A percentile compares a stretch with the other conserved stretches of the same genome.
These are phyloP conservation scores for Hebeloma cylindrosporum DNA, from an alignment of 768 basidiomycete species.

Conservation along the genomic window DNA sequence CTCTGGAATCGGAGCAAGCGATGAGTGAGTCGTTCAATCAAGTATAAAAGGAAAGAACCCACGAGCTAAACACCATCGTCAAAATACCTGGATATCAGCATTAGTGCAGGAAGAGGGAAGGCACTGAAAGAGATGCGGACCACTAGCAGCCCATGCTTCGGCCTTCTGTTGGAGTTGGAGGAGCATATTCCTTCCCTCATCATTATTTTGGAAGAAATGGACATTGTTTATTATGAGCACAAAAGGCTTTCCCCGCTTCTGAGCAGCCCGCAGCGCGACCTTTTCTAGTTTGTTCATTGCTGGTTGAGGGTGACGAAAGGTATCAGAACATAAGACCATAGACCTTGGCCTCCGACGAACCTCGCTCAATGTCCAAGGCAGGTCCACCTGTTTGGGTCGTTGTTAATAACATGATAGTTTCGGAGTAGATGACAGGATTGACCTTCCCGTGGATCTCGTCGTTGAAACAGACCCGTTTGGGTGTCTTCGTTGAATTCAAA, in stretches of 20 bases:
- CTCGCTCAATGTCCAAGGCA: conserved; percentile 79
- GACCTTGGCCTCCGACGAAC: conserved; percentile 30
- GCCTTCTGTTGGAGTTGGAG: conserved; percentile 84
- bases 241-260: conserved; percentile 60
- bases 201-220: conserved; percentile 74
- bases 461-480: conserved; percentile 76
- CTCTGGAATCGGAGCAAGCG: conserved; percentile 41
- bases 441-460: conserved; percentile 83
- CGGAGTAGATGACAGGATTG: not conserved
- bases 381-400: conserved; percentile 56
- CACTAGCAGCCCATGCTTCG: conserved; percentile 82
- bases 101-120: conserved; percentile 5
- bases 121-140: conserved; percentile 36
- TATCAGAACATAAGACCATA: not conserved
- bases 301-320: conserved; percentile 19
- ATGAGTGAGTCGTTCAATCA: conserved; percentile 9
- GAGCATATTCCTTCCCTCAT: conserved; percentile 75
- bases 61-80: conserved; percentile 80
- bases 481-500: conserved; percentile 86
- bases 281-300: conserved; percentile 85
- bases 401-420: not conserved
- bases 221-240: conserved; percentile 83
- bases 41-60: conserved; percentile 25
- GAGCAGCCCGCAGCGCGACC: conserved; percentile 68
- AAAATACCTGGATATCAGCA: conserved; percentile 51